Conservation (phyloP, 352 stramenopile species). For the Phytophthora cactorum region DNA sequence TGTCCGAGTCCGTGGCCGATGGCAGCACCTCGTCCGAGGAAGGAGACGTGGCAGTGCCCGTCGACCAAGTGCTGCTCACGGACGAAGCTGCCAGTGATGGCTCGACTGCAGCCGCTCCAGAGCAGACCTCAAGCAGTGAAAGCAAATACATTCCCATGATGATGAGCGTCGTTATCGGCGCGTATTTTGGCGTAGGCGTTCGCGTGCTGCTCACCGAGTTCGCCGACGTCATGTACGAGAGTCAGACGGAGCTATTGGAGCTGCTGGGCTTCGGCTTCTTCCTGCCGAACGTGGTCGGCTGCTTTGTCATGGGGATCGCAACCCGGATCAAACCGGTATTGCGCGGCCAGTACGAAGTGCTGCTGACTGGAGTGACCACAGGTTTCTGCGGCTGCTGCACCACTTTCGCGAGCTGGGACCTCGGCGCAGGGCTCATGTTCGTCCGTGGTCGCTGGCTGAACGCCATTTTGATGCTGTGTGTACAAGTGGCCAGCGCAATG, state of each 20-base stretch:
- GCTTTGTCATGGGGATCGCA: constrained; percentile 69
- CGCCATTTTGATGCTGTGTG: constrained; percentile 50
- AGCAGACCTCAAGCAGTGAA: constrained; percentile 11
- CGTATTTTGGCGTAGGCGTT: constrained; percentile 56
- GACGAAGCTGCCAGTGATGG: constrained; percentile 14
- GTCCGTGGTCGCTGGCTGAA: constrained; percentile 55
- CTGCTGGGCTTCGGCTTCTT: constrained; percentile 63
- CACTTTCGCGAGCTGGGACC: constrained; percentile 69
- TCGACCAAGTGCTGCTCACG: constrained; percentile 23
- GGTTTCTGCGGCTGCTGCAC: constrained; percentile 76
- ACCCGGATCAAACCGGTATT: constrained; percentile 53
- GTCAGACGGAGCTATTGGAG: constrained; percentile 51
- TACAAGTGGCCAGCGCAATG: constrained; percentile 57
- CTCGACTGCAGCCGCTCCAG: constrained; percentile 4
- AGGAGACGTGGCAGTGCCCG: constrained; percentile 22
- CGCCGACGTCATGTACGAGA: constrained; percentile 38
- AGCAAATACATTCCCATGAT: constrained; percentile 41
- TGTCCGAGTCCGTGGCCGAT: constrained; percentile 6
- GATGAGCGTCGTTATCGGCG: constrained; percentile 49
- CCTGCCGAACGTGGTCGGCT: constrained; percentile 63
- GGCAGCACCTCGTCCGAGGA: constrained; percentile 47
- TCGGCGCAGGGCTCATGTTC: constrained; percentile 56
- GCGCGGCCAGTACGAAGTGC: constrained; percentile 49
- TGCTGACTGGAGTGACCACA: constrained; percentile 64
- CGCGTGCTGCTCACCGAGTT: constrained; percentile 62